Conservation (phyloP, 2,329 filamentous ascomycete genomes). For the Gliomastix tumulicola region DNA sequence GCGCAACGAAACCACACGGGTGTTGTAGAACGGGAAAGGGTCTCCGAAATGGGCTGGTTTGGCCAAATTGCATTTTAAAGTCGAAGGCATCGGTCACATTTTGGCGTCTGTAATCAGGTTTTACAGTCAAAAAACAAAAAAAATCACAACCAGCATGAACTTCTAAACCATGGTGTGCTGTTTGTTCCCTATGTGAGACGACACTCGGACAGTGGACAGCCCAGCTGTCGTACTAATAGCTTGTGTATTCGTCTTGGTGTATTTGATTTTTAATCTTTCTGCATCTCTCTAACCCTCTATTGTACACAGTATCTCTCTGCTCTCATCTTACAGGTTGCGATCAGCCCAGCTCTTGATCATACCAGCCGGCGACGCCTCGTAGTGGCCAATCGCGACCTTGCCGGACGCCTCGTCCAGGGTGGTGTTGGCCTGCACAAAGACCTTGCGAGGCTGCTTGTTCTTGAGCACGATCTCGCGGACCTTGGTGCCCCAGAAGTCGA, state of each 20-base stretch:
- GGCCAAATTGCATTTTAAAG: slow-evolving; percentile 61
- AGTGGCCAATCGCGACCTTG: slow-evolving; percentile 73
- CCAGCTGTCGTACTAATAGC: too few species aligned
- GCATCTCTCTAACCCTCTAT: too few species aligned
- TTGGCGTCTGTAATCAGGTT: slow-evolving; percentile 62
- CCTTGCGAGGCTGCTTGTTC: slow-evolving; percentile 78
- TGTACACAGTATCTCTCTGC: too few species aligned
- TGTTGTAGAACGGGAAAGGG: slow-evolving; percentile 36
- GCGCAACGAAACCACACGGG: too few species aligned
- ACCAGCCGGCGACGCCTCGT: slow-evolving; percentile 72
- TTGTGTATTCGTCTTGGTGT: too few species aligned
- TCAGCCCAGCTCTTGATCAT: slow-evolving; percentile 80
- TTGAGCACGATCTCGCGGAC: slow-evolving; percentile 68
- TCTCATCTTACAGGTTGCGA: slow-evolving; percentile 37
- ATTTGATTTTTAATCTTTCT: too few species aligned
- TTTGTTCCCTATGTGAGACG: too few species aligned
- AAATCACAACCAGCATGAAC: slow-evolving; percentile 38
- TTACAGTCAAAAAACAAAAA: slow-evolving; percentile 52
- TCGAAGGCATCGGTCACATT: slow-evolving; percentile 59
- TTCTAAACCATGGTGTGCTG: too few species aligned
- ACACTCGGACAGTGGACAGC: too few species aligned
- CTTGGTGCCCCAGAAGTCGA: slow-evolving; percentile 76
- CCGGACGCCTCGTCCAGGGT: slow-evolving; percentile 60
- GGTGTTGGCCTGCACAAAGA: slow-evolving; percentile 94
- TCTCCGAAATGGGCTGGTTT: slow-evolving; percentile 48